Percentiles rank a stretch among this genome's conserved stretches.
Conservation (phyloP, 345 rosid genomes). For the Eucalyptus melliodora region DNA sequence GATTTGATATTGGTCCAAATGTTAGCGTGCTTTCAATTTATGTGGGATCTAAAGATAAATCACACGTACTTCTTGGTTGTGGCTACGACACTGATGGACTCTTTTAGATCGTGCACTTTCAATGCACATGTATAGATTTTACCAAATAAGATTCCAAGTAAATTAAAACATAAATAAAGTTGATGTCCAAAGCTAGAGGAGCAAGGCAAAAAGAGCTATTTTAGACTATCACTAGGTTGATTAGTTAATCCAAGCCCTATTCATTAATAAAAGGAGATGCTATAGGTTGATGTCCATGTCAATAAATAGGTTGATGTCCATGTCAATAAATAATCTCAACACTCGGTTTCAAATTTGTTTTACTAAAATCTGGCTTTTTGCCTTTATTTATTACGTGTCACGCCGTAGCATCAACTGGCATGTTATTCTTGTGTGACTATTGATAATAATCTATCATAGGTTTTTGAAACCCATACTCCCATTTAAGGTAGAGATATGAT, state of each 20-base stretch:
- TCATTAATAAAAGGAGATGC: background rate
- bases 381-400: no score
- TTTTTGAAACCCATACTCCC: no score
- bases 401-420: rapidly evolving
- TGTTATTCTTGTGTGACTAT: background rate
- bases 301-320: no score
- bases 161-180: no score
- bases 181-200: background rate
- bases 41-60: no score
- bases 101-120: background rate
- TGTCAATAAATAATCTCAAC: background rate
- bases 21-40: no score
- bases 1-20: no score
- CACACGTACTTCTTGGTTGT: background rate
- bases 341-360: background rate
- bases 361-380: background rate
- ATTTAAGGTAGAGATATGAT: no score
- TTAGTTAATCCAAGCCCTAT: background rate
- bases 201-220: background rate
- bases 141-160: background rate
- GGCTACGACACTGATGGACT: background rate
- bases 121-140: background rate
- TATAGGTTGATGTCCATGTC: background rate
- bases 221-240: background rate
- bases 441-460: no score